Conservation (phyloP, 2,329 filamentous ascomycete genomes). For the Balansia obtecta region DNA sequence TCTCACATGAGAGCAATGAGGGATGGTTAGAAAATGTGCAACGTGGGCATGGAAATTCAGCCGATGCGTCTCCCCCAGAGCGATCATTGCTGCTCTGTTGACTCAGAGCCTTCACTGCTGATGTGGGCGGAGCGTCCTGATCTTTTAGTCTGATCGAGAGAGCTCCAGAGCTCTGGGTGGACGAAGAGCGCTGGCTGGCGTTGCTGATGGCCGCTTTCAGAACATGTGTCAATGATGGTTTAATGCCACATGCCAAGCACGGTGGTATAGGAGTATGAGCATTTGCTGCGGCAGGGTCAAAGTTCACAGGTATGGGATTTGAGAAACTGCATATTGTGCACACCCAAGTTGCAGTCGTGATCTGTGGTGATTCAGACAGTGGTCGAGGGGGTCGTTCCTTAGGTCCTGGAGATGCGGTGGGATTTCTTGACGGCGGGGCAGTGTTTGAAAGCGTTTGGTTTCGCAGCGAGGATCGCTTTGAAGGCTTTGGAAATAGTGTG, state of each 20-base stretch:
- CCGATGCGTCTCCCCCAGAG: constrained; percentile 9
- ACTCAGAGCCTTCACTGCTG: neutral
- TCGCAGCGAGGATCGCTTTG: constrained; percentile 51
- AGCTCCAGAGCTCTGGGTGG: neutral
- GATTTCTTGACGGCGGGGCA: constrained; percentile 32
- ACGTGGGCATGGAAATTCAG: constrained; percentile 58
- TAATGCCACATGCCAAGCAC: constrained; percentile 88
- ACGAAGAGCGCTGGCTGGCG: constrained; percentile 41
- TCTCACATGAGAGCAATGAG: constrained; percentile 74
- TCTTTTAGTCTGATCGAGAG: neutral
- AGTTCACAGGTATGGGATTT: constrained; percentile 85
- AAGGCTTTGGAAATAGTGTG: constrained; percentile 71
- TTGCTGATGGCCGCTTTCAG: constrained; percentile 78
- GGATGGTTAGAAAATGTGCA: constrained; percentile 94
- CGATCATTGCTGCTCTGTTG: neutral
- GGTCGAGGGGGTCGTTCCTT: constrained; percentile 29
- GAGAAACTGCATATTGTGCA: constrained; percentile 94
- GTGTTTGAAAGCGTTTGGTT: constrained; percentile 37
- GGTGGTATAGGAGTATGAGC: constrained; percentile 70
- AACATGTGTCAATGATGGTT: constrained; percentile 69
- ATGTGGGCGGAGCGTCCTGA: neutral
- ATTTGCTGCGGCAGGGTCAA: constrained; percentile 72
- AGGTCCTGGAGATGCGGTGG: constrained; percentile 33
- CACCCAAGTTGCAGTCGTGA: constrained; percentile 71
- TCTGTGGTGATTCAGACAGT: constrained; percentile 27